Evolutionary conservation across 352 stramenopile genomes (phyloP).

Genomic region (Stephanocyclus meneghinianus): DNA sequence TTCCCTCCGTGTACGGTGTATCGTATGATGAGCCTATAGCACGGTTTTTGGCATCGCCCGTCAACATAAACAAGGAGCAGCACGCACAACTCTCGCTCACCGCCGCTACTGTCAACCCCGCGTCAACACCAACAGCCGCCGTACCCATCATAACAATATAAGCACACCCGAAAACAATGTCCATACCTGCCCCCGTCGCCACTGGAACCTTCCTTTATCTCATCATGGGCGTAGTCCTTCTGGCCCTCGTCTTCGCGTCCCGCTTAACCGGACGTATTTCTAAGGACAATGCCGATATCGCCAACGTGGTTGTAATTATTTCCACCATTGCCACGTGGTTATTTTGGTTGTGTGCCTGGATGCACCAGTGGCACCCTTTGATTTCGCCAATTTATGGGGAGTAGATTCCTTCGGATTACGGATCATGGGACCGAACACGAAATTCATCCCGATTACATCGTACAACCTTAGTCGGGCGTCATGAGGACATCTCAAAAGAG

Average conservation of each 20-base stretch:
- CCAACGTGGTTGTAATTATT: constrained; percentile 55
- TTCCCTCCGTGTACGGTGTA: no score
- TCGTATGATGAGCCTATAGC: no score
- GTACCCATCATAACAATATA: not conserved
- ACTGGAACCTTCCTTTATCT: constrained; percentile 77
- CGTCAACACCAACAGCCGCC: not conserved
- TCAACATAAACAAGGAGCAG: no score
- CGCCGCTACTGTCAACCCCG: not conserved
- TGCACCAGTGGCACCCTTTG: constrained; percentile 83
- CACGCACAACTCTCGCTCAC: not conserved
- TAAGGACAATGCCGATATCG: constrained; percentile 61
- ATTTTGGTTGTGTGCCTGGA: constrained; percentile 49
- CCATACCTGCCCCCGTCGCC: constrained; percentile 67
- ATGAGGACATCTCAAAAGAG: no score
- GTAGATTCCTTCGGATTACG: constrained; percentile 9
- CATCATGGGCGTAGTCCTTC: constrained; percentile 31
- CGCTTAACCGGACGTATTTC: constrained; percentile 62
- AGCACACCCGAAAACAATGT: constrained; percentile 51
- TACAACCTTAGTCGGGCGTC: no score
- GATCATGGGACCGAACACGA: no score
- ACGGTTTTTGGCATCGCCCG: no score
- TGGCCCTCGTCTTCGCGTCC: constrained; percentile 46
- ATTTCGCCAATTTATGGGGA: constrained; percentile 81
- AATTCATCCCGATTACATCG: no score
- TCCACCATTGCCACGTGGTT: constrained; percentile 36